A percentile compares a stretch with the other conserved stretches of the same genome.
These are phyloP conservation scores for Collybia nuda DNA, from an alignment of 768 basidiomycete species.

Conservation along the genomic window DNA sequence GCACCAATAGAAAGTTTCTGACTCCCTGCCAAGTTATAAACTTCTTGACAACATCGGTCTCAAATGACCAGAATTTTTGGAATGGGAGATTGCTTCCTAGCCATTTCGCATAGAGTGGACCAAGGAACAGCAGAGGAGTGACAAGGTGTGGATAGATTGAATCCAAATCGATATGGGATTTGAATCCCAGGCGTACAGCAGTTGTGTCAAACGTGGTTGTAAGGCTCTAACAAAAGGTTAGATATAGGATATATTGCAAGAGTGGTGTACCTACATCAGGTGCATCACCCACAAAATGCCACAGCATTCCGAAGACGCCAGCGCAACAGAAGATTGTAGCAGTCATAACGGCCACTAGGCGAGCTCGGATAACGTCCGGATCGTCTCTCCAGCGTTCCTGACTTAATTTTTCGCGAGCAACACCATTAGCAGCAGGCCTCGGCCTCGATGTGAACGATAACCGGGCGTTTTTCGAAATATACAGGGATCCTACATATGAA, in stretches of 20 bases:
- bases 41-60: slow-evolving; percentile 33
- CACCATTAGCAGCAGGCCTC: slow-evolving; percentile 21
- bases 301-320: slow-evolving; percentile 46
- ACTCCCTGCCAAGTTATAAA: slow-evolving; percentile 57
- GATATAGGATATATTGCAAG: not conserved
- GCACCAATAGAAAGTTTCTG: slow-evolving; percentile 65
- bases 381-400: slow-evolving; percentile 75
- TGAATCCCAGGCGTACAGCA: slow-evolving; percentile 40
- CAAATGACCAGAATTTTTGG: slow-evolving; percentile 49
- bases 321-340: slow-evolving; percentile 62
- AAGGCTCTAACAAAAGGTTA: slow-evolving; percentile 8
- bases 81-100: slow-evolving; percentile 51
- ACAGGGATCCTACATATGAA: slow-evolving; percentile 83
- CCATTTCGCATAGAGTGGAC: slow-evolving; percentile 67
- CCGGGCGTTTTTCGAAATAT: slow-evolving; percentile 66
- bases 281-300: slow-evolving; percentile 19
- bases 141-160: slow-evolving; percentile 53
- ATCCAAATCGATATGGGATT: slow-evolving; percentile 12
- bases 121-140: slow-evolving; percentile 72
- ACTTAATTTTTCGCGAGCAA: slow-evolving; percentile 20
- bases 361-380: slow-evolving; percentile 78
- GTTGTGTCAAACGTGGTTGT: slow-evolving; percentile 26
- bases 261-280: slow-evolving; percentile 16
- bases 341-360: slow-evolving; percentile 64
- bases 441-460: slow-evolving; percentile 44